A percentile compares a stretch with the other conserved stretches of the same genome.
phyloP scores from a whole-genome alignment of 177 flowering plant species.

The Vitis hybrid region DNA sequence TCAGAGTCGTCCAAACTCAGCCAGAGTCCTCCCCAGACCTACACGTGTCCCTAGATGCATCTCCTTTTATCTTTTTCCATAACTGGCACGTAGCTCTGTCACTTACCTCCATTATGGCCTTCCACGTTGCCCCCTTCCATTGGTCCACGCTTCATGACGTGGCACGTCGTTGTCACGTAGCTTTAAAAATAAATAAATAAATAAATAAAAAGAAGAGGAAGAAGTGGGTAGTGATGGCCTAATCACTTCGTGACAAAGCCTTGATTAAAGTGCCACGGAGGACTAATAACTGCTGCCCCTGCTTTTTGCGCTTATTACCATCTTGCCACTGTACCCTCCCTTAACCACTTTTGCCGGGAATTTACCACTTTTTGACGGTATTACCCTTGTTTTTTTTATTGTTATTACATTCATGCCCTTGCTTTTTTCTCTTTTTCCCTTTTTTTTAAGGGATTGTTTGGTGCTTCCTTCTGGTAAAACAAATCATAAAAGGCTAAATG shows the following conservation, averaged over 20 bases:
- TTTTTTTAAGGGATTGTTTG: not conserved
- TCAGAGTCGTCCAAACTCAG: not conserved
- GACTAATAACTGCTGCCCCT: slow-evolving; percentile 5
- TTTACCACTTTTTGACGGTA: not conserved
- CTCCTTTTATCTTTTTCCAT: not conserved
- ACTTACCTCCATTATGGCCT: not conserved
- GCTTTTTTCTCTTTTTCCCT: not conserved
- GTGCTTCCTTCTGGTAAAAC: slow-evolving; percentile 1
- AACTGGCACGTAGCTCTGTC: slow-evolving; percentile 8
- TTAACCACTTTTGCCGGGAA: not conserved
- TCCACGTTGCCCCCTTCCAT: slow-evolving; percentile 8
- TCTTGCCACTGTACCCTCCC: slow-evolving; percentile 17
- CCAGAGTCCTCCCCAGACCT: not conserved
- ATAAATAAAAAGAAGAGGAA: not conserved
- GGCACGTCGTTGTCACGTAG: slow-evolving; percentile 28
- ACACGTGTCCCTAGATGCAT: slow-evolving; percentile 14
- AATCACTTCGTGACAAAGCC: slow-evolving; percentile 39
- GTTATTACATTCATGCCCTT: not conserved
- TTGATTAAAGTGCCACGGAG: slow-evolving; percentile 25
- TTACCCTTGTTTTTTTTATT: not conserved
- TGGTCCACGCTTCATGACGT: slow-evolving; percentile 29
- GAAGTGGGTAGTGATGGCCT: slow-evolving; percentile 45
- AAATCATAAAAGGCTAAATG: slow-evolving; percentile 4
- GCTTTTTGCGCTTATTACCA: slow-evolving; percentile 3
- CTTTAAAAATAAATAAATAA: too few relatives aligned